Conservation (phyloP, 192 early-diverging fungal genomes). For the Gonapodya prolifera region DNA sequence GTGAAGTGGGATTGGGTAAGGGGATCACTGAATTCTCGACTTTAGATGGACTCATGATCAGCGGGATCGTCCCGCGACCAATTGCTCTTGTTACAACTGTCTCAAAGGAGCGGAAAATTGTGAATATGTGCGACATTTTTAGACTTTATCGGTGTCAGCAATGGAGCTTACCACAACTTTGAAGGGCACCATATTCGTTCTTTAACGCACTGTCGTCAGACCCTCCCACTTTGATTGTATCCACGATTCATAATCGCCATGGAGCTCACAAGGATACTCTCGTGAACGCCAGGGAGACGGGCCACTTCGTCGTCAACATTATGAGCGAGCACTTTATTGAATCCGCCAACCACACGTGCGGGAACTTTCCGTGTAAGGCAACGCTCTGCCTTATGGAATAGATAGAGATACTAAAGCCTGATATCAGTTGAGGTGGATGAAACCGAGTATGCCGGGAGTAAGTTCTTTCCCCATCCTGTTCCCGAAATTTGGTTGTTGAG, state of each 20-base stretch:
- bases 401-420: too few relatives aligned
- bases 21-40: too few relatives aligned
- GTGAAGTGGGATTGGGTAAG: too few relatives aligned
- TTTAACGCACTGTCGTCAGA: neutral
- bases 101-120: conserved; percentile 5
- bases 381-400: too few relatives aligned
- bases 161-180: conserved; percentile 32
- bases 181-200: conserved; percentile 9
- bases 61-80: conserved; percentile 31
- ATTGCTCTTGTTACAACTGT: conserved; percentile 31
- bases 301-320: conserved; percentile 35
- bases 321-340: conserved; percentile 31
- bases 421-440: too few relatives aligned
- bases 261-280: conserved; percentile 28
- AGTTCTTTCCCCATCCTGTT: too few relatives aligned
- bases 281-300: conserved; percentile 23
- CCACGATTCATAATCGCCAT: conserved; percentile 21
- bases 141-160: conserved; percentile 30
- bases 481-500: too few relatives aligned
- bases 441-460: too few relatives aligned
- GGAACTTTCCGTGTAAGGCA: conserved; percentile 20
- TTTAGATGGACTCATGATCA: too few relatives aligned
- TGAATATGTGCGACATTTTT: conserved; percentile 31
- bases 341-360: conserved; percentile 29
- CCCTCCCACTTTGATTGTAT: neutral